Conservation (phyloP, 805 yeast genomes). For the Spathaspora gorwiae region DNA sequence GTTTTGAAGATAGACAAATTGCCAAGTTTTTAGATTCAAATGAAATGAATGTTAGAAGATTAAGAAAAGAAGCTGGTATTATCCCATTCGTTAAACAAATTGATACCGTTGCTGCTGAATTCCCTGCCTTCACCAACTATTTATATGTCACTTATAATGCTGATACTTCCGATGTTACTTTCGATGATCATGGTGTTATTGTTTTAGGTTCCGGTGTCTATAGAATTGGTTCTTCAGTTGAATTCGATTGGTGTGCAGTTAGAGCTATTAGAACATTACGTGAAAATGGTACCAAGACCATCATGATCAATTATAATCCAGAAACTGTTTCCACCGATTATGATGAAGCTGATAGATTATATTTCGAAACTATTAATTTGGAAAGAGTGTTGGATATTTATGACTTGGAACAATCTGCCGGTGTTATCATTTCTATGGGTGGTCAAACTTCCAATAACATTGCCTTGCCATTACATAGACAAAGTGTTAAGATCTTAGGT, state of each 20-base stretch:
- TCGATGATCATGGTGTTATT: constrained; percentile 90
- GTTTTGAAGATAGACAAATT: constrained; percentile 94
- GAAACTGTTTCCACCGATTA: constrained; percentile 99
- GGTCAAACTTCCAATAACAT: constrained; percentile 98
- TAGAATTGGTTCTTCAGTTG: constrained; percentile 98
- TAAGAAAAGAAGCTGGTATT: constrained; percentile 81
- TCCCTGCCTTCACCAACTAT: constrained; percentile 94
- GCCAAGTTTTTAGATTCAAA: constrained; percentile 84
- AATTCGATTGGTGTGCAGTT: constrained; percentile 99
- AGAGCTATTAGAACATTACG: constrained; percentile 92
- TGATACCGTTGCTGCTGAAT: constrained; percentile 98
- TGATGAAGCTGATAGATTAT: constrained; percentile 95
- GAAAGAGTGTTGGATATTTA: constrained; percentile 94
- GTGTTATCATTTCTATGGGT: constrained; percentile 97
- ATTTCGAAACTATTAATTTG: constrained; percentile 90
- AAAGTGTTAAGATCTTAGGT: constrained; percentile 91
- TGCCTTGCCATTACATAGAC: constrained; percentile 88
- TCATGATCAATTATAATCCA: constrained; percentile 97
- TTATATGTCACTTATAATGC: constrained; percentile 94
- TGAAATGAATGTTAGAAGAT: constrained; percentile 87
- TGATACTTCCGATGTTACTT: constrained; percentile 77
- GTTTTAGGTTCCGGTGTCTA: constrained; percentile 98
- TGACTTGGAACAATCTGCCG: constrained; percentile 82
- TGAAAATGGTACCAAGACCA: constrained; percentile 79
- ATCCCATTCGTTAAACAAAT: constrained; percentile 93